Evolutionary conservation across 305 asterid genomes (phyloP).

Genomic region (Andrographis paniculata): DNA sequence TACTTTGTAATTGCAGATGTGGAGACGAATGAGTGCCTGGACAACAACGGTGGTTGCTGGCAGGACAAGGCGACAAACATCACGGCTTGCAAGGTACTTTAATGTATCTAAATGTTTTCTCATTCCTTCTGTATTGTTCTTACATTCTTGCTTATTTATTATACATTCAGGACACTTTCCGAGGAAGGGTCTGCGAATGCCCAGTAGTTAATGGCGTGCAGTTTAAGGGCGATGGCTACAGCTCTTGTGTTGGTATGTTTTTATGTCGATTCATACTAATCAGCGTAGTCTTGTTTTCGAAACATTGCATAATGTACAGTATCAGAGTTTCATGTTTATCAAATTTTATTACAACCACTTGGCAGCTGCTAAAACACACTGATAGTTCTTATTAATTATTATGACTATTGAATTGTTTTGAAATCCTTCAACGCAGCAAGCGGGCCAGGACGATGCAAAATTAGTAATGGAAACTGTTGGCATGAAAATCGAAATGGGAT

Average conservation of each 20-base stretch:
- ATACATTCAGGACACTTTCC: slow-evolving; percentile 68
- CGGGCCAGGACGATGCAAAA: slow-evolving; percentile 71
- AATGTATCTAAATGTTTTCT: too few relatives aligned
- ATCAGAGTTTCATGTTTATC: background rate
- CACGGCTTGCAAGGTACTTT: slow-evolving; percentile 93
- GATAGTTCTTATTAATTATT: background rate
- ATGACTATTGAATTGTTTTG: background rate
- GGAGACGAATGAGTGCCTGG: slow-evolving; percentile 90
- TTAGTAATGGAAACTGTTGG: slow-evolving; percentile 79
- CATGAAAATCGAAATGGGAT: slow-evolving; percentile 48
- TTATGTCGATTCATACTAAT: background rate
- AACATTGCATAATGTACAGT: background rate
- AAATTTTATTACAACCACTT: too few relatives aligned
- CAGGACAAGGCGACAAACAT: slow-evolving; percentile 57
- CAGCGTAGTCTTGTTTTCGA: background rate
- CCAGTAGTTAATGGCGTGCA: slow-evolving; percentile 72
- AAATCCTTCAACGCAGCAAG: slow-evolving; percentile 31
- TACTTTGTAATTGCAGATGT: slow-evolving; percentile 47
- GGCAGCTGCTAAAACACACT: too few relatives aligned
- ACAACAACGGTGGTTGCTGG: slow-evolving; percentile 97
- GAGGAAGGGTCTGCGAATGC: slow-evolving; percentile 91
- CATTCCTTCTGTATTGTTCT: slow-evolving; percentile 2
- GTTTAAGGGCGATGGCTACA: slow-evolving; percentile 89
- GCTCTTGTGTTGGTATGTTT: slow-evolving; percentile 57
- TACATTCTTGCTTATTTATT: slow-evolving; percentile 15